Conservation (phyloP, 768 basidiomycete genomes). For the Dioszegia crocea region DNA sequence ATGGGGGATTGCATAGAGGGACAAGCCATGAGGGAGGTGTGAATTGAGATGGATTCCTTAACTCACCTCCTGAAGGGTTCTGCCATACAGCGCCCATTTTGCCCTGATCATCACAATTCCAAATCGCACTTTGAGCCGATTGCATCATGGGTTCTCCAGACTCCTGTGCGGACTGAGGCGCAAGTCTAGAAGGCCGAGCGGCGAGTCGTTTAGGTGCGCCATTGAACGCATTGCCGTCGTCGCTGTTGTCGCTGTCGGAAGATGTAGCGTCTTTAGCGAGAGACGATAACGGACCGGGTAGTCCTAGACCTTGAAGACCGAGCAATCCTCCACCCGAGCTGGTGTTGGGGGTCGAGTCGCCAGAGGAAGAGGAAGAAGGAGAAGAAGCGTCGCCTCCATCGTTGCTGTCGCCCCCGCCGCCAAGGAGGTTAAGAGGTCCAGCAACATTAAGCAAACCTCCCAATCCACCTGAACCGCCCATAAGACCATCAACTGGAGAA, state of each 20-base stretch:
- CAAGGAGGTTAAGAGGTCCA: slow-evolving; percentile 2
- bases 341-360: neutral
- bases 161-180: no score
- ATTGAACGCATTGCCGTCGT: neutral
- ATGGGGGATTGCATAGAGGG: no score
- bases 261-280: no score
- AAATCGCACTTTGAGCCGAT: neutral
- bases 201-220: neutral
- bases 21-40: no score
- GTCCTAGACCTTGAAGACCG: neutral
- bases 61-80: slow-evolving; percentile 14
- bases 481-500: neutral
- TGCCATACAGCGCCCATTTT: neutral
- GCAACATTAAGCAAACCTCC: neutral
- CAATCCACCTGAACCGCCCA: neutral
- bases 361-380: neutral
- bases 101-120: neutral
- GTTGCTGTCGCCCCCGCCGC: neutral
- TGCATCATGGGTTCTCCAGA: neutral
- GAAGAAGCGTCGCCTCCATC: neutral
- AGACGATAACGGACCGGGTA: neutral
- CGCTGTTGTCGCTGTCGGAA: neutral
- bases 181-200: no score
- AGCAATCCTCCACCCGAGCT: neutral
- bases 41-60: no score